phyloP scores from a whole-genome alignment of 768 basidiomycete species.

The Tylopilus intermedius region DNA sequence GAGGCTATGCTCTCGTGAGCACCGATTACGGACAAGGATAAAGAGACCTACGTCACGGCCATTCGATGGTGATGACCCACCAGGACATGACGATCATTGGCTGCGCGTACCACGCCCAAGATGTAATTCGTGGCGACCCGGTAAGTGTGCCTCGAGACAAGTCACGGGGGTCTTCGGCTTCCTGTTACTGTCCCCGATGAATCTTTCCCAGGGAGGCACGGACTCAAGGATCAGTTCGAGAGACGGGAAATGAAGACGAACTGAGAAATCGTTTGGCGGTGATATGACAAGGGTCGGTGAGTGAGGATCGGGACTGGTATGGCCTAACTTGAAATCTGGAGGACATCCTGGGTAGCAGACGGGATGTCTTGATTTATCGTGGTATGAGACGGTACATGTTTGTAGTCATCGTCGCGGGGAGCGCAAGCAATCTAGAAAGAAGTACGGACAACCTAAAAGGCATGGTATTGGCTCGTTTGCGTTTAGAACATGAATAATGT shows the following conservation, averaged over 20 bases:
- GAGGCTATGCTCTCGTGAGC: not conserved
- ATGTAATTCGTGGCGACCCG: too few species aligned
- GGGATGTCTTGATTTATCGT: conserved; percentile 11
- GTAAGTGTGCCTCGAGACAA: too few species aligned
- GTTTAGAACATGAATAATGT: conserved; percentile 29
- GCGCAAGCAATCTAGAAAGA: not conserved
- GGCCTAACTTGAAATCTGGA: too few species aligned
- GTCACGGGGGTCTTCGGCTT: not conserved
- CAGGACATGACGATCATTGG: not conserved
- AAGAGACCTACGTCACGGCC: conserved; percentile 7
- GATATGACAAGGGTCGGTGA: too few species aligned
- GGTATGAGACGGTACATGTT: not conserved
- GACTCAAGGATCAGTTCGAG: too few species aligned
- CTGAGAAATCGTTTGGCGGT: too few species aligned
- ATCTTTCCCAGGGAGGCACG: too few species aligned
- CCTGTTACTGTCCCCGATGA: not conserved
- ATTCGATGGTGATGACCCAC: not conserved
- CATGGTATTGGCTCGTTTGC: not conserved
- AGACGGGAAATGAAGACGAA: too few species aligned
- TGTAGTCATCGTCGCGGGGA: not conserved
- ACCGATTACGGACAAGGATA: not conserved
- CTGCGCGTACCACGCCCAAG: too few species aligned
- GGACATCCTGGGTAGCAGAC: conserved; percentile 9
- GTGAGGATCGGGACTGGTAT: too few species aligned
- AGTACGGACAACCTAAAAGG: not conserved